A percentile compares a stretch with the other conserved stretches of the same genome.
Evolutionary conservation across 2,329 filamentous ascomycete genomes (phyloP).

Genomic region (Zymoseptoria passerinii): DNA sequence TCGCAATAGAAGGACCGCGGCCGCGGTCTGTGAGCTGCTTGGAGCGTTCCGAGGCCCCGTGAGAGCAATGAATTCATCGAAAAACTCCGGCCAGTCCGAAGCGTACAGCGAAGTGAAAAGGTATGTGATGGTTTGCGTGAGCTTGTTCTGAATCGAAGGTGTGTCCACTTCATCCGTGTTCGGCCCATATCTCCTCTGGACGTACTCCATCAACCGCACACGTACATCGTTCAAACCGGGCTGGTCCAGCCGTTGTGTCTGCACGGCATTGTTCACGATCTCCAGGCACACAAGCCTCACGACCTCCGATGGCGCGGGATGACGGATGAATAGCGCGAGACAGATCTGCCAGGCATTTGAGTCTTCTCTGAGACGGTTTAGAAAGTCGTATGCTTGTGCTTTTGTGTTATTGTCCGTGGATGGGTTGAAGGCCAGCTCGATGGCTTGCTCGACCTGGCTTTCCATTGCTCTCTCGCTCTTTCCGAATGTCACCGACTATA

Average conservation of each 20-base stretch:
- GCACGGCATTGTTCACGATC: slow-evolving; percentile 84
- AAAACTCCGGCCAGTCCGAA: slow-evolving; percentile 77
- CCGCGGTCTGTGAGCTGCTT: slow-evolving; percentile 58
- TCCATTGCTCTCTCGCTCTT: slow-evolving; percentile 19
- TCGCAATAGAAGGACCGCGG: slow-evolving; percentile 79
- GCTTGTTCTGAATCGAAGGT: slow-evolving; percentile 81
- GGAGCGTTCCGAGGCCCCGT: slow-evolving; percentile 53
- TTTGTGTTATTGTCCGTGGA: slow-evolving; percentile 66
- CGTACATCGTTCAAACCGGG: slow-evolving; percentile 68
- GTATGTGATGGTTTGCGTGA: slow-evolving; percentile 90
- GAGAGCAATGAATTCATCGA: slow-evolving; percentile 79
- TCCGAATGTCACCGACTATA: background rate
- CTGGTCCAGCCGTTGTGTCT: slow-evolving; percentile 66
- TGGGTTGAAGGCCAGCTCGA: slow-evolving; percentile 86
- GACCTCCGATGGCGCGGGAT: slow-evolving; percentile 68
- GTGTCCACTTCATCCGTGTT: slow-evolving; percentile 54
- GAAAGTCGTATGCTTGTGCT: slow-evolving; percentile 72
- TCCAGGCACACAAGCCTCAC: slow-evolving; percentile 85
- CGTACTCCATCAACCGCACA: slow-evolving; percentile 72
- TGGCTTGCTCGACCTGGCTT: slow-evolving; percentile 78
- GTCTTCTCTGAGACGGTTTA: slow-evolving; percentile 68
- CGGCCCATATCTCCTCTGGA: slow-evolving; percentile 64
- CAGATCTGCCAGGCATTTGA: slow-evolving; percentile 86
- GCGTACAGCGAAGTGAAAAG: slow-evolving; percentile 84
- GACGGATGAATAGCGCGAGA: slow-evolving; percentile 73